A percentile compares a stretch with the other conserved stretches of the same genome.
These are phyloP conservation scores for Globisporangium orthogonon DNA, from an alignment of 352 stramenopile genomes.

Conservation along the genomic window DNA sequence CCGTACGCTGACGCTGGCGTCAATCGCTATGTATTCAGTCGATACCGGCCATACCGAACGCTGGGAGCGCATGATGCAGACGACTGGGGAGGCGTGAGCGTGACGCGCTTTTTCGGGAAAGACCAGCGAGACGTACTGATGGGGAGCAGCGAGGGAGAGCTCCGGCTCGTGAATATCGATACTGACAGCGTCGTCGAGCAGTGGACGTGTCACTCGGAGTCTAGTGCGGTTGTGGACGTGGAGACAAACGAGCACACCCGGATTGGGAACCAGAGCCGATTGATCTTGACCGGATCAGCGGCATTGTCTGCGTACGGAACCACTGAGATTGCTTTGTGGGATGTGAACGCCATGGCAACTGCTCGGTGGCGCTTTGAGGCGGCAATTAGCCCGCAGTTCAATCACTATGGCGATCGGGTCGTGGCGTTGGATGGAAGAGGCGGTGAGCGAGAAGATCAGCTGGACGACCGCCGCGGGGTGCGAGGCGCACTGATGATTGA, in stretches of 20 bases:
- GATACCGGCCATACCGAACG: constrained; percentile 62
- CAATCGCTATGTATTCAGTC: constrained; percentile 74
- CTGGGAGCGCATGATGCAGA: constrained; percentile 43
- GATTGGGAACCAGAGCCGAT: constrained; percentile 37
- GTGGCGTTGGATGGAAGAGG: constrained; percentile 54
- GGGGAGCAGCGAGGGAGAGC: constrained; percentile 66
- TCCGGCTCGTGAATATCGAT: constrained; percentile 54
- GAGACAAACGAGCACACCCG: constrained; percentile 64
- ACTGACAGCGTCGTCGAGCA: constrained; percentile 59
- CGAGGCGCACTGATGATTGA: constrained; percentile 60
- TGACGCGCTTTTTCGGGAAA: constrained; percentile 56
- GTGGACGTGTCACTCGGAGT: constrained; percentile 69
- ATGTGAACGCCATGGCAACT: constrained; percentile 52
- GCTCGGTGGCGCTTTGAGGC: constrained; percentile 64
- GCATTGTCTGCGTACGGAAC: constrained; percentile 41
- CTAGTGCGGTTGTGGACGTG: constrained; percentile 57
- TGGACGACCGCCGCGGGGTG: constrained; percentile 23
- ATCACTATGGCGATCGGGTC: constrained; percentile 68
- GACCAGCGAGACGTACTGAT: constrained; percentile 65
- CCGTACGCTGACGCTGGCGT: constrained; percentile 60
- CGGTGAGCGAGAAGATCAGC: constrained; percentile 24
- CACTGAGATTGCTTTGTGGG: constrained; percentile 69
- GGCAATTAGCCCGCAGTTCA: constrained; percentile 60
- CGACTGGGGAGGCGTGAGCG: constrained; percentile 53
- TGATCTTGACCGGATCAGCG: constrained; percentile 50